These are phyloP conservation scores for Talaromyces pinophilus DNA, from an alignment of 2,329 filamentous ascomycete species.

Conservation along the genomic window DNA sequence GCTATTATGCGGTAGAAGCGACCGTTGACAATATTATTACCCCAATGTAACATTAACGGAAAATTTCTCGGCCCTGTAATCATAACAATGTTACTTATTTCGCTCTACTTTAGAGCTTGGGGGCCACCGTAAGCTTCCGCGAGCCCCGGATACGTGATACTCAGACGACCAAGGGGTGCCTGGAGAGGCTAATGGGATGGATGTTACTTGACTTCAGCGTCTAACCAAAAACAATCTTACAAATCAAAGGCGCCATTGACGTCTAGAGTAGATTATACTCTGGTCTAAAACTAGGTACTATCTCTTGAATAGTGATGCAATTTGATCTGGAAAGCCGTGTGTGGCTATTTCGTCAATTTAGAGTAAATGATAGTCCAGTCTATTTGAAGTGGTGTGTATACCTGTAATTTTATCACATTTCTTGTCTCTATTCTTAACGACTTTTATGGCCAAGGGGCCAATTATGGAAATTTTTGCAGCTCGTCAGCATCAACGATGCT, in stretches of 20 bases:
- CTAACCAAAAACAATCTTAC: not conserved
- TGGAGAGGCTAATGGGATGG: not conserved
- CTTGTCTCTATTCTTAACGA: not conserved
- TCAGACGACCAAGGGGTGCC: not conserved
- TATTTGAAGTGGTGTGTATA: no score
- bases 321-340: not conserved
- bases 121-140: not conserved
- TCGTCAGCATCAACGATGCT: not conserved
- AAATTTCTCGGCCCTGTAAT: no score
- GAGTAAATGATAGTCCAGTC: not conserved
- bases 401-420: not conserved
- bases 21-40: not conserved
- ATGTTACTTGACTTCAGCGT: not conserved
- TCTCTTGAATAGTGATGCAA: not conserved
- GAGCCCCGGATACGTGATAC: not conserved
- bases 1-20: not conserved
- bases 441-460: not conserved
- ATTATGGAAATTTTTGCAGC: not conserved
- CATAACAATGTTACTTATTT: not conserved
- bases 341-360: not conserved
- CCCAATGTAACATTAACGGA: not conserved
- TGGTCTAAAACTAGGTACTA: not conserved
- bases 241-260: not conserved
- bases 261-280: not conserved
- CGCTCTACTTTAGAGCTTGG: not conserved